A percentile compares a stretch with the other conserved stretches of the same genome.
Conservation (phyloP, 352 stramenopile species). For the Phytophthora pini region DNA sequence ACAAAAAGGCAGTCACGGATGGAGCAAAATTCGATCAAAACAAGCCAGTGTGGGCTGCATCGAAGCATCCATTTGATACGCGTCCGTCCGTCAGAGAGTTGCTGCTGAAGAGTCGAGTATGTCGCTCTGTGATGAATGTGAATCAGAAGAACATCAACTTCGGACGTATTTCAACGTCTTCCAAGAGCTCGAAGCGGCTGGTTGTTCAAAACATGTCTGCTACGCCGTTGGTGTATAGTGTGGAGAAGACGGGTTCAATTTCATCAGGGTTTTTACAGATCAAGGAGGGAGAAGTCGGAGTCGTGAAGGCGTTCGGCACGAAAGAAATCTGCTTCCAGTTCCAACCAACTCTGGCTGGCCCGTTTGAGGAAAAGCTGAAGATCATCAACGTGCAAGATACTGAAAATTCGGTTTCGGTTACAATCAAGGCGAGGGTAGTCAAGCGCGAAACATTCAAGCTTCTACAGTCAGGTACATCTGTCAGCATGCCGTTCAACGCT, state of each 20-base stretch:
- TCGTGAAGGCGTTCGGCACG: constrained; percentile 88
- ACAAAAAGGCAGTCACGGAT: constrained; percentile 82
- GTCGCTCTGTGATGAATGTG: constrained; percentile 88
- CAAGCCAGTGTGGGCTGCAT: constrained; percentile 68
- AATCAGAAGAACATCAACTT: constrained; percentile 95
- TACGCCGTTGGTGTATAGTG: constrained; percentile 84
- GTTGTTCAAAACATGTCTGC: constrained; percentile 90
- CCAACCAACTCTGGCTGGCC: constrained; percentile 81
- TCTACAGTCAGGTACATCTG: constrained; percentile 76
- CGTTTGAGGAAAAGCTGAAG: constrained; percentile 91
- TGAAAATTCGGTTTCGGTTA: constrained; percentile 88
- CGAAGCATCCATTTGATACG: constrained; percentile 86
- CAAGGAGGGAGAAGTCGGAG: constrained; percentile 86
- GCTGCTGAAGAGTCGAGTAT: constrained; percentile 85
- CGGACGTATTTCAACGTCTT: constrained; percentile 84
- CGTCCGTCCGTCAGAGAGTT: constrained; percentile 81
- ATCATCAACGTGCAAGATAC: constrained; percentile 91
- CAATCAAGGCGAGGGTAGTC: constrained; percentile 90
- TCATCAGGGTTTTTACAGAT: constrained; percentile 91
- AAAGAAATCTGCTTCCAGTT: constrained; percentile 93
- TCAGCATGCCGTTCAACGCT: not conserved
- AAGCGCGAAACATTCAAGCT: constrained; percentile 92
- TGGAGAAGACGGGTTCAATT: constrained; percentile 92
- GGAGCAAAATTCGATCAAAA: constrained; percentile 61
- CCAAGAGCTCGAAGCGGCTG: constrained; percentile 87